phyloP scores from a whole-genome alignment of 2,329 filamentous ascomycete species.

The Monosporascus sp. region DNA sequence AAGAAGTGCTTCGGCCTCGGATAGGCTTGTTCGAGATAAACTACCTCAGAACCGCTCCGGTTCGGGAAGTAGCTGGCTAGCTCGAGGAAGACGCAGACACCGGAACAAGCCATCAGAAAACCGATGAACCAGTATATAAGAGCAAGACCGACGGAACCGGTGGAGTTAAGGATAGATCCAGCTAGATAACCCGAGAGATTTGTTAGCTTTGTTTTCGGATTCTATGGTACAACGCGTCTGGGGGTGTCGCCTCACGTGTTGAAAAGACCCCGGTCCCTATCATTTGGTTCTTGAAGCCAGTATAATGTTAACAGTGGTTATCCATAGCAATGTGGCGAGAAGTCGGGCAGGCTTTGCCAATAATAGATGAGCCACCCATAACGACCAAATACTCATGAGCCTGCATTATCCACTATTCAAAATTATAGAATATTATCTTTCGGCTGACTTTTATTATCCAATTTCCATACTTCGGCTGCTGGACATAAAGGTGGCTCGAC shows the following conservation, averaged over 20 bases:
- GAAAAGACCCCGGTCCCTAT: constrained; percentile 58
- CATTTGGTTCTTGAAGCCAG: constrained; percentile 41
- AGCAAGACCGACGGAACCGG: constrained; percentile 47
- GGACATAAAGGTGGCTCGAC: too few relatives aligned
- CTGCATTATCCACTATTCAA: too few relatives aligned
- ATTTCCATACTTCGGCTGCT: too few relatives aligned
- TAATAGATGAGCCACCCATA: too few relatives aligned
- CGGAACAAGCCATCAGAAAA: constrained; percentile 40
- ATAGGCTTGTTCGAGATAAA: constrained; percentile 55
- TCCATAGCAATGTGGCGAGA: too few relatives aligned
- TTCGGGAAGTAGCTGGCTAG: constrained; percentile 51
- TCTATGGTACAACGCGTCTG: not conserved
- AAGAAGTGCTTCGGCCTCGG: constrained; percentile 52
- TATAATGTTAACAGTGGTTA: too few relatives aligned
- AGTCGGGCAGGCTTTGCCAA: too few relatives aligned
- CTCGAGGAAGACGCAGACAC: constrained; percentile 48
- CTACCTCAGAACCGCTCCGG: constrained; percentile 50
- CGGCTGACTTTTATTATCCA: too few relatives aligned
- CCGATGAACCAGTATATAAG: constrained; percentile 53
- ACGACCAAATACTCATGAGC: too few relatives aligned
- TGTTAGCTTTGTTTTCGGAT: too few relatives aligned
- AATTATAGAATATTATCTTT: too few relatives aligned
- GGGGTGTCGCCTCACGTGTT: constrained; percentile 13
- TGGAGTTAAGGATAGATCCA: constrained; percentile 41
- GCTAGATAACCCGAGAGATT: constrained; percentile 24